phyloP scores from a whole-genome alignment of 805 yeast genomes.

The Spathaspora hagerdaliae region DNA sequence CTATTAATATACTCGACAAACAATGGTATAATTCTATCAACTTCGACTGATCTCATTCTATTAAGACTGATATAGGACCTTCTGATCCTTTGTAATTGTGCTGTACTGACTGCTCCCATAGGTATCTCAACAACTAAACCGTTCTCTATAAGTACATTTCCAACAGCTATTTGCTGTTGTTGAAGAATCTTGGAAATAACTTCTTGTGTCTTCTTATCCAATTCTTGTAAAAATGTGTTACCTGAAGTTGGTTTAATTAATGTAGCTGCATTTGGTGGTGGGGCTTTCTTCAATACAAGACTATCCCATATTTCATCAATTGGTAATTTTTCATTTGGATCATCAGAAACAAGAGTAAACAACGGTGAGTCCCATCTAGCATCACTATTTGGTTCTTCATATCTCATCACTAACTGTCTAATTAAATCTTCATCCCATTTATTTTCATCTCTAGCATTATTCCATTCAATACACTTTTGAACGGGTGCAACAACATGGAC shows the following conservation, averaged over 20 bases:
- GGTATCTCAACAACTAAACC: slow-evolving; percentile 61
- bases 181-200: slow-evolving; percentile 62
- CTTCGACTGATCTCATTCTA: slow-evolving; percentile 70
- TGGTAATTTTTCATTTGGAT: slow-evolving; percentile 48
- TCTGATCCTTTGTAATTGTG: slow-evolving; percentile 79
- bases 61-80: slow-evolving; percentile 81
- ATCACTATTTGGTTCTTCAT: slow-evolving; percentile 86
- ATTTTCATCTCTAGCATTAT: slow-evolving; percentile 25
- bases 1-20: slow-evolving; percentile 76
- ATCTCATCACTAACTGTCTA: slow-evolving; percentile 71
- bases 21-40: slow-evolving; percentile 60
- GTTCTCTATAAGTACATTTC: slow-evolving; percentile 43
- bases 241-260: slow-evolving; percentile 75
- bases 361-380: slow-evolving; percentile 94
- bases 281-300: slow-evolving; percentile 54
- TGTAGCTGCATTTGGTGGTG: slow-evolving; percentile 84
- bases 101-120: slow-evolving; percentile 52
- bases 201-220: slow-evolving; percentile 66
- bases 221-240: slow-evolving; percentile 68
- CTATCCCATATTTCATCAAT: slow-evolving; percentile 66
- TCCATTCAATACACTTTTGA: slow-evolving; percentile 63
- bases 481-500: slow-evolving; percentile 72
- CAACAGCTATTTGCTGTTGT: slow-evolving; percentile 57
- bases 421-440: slow-evolving; percentile 67
- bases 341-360: slow-evolving; percentile 53